Conservation (phyloP, 306 rosid species). For the Begonia masoniana region DNA sequence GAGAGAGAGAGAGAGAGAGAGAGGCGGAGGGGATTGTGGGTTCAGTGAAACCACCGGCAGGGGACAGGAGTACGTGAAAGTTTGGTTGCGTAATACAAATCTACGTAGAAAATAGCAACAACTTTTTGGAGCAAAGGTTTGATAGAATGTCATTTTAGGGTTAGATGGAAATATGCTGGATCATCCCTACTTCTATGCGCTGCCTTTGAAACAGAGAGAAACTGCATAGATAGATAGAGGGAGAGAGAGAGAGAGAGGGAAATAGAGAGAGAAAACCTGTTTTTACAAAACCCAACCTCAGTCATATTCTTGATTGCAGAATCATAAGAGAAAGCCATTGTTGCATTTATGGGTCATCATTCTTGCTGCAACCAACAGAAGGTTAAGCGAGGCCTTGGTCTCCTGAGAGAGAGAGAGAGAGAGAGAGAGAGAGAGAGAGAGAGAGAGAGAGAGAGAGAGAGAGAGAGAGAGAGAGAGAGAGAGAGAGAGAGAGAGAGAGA, state of each 20-base stretch:
- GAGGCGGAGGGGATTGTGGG: slow-evolving; percentile 9
- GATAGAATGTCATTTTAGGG: slow-evolving; percentile 80
- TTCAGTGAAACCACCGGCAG: slow-evolving; percentile 40
- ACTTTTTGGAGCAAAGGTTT: slow-evolving; percentile 13
- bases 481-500: too few species aligned
- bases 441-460: too few species aligned
- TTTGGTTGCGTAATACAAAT: slow-evolving; percentile 50
- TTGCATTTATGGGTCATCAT: slow-evolving; percentile 64
- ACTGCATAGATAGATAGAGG: neutral
- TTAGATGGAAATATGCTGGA: slow-evolving; percentile 52
- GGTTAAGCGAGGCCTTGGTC: slow-evolving; percentile 99
- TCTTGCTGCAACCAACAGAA: slow-evolving; percentile 98
- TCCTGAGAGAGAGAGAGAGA: slow-evolving; percentile 96
- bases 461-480: too few species aligned
- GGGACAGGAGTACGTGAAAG: slow-evolving; percentile 15
- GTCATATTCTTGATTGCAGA: too few species aligned
- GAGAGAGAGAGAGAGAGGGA: neutral
- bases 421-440: too few species aligned
- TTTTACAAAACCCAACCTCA: neutral
- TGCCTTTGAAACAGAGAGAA: neutral
- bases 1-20: slow-evolving; percentile 12
- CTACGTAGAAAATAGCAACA: slow-evolving; percentile 65
- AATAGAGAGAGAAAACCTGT: neutral
- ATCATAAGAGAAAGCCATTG: neutral
- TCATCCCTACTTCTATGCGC: slow-evolving; percentile 5